These are phyloP conservation scores for Helotiales sp. DNA, from an alignment of 2,329 filamentous ascomycete genomes.

Conservation along the genomic window DNA sequence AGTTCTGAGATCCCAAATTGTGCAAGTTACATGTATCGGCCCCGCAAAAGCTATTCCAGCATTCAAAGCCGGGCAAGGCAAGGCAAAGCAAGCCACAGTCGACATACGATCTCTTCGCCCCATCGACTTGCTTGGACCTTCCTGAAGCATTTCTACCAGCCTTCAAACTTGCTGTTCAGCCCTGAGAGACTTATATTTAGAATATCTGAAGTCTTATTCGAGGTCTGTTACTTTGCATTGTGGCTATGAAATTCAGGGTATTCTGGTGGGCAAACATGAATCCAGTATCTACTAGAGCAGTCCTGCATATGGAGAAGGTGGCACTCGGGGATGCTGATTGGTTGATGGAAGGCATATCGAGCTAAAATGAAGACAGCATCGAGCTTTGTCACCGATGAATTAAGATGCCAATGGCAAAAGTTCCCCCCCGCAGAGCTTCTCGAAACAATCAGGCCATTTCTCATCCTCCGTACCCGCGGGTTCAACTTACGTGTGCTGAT, in stretches of 20 bases:
- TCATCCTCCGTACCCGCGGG: too few relatives aligned
- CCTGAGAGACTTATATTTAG: not conserved
- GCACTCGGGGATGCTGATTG: not conserved
- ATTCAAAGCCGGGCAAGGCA: not conserved
- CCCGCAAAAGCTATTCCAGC: not conserved
- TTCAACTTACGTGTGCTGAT: too few relatives aligned
- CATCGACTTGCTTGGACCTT: not conserved
- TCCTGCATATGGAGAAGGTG: not conserved
- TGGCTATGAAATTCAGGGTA: not conserved
- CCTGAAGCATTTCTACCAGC: not conserved
- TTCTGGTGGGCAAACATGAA: not conserved
- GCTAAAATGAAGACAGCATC: not conserved
- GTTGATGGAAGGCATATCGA: not conserved
- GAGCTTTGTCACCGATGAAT: not conserved
- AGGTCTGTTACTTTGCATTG: not conserved
- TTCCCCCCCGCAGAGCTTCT: too few relatives aligned
- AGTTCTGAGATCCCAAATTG: not conserved
- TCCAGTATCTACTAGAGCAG: not conserved
- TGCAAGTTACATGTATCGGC: not conserved
- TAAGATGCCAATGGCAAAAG: too few relatives aligned
- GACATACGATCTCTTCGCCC: conserved; percentile 9
- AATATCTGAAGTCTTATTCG: not conserved
- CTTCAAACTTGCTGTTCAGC: not conserved
- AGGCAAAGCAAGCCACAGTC: conserved; percentile 24
- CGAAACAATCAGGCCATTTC: not conserved